Base-by-base conservation (phyloP, 495 filamentous ascomycete genomes). In the Neurospora sp. region DNA sequence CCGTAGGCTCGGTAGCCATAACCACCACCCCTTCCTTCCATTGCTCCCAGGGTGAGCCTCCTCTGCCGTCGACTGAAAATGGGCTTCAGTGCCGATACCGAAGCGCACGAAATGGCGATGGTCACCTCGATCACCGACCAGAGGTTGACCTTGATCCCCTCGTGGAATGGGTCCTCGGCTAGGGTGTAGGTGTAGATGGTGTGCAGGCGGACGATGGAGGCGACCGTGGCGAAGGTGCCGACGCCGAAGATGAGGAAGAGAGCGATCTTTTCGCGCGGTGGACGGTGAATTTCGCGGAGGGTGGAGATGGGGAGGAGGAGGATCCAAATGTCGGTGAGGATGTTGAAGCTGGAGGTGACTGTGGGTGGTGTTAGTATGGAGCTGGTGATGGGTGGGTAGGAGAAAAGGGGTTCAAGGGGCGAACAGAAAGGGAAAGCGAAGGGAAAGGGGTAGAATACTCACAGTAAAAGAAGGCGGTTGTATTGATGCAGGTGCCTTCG, bases 91-190 rank as follows among this genome's bases (percentile, higher is more conserved):
- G 86, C 85, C 6, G 86, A 83, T 3, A 86, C 81, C 48, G 82
- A 86, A 15, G 86, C 85, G 72, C 86, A 88, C 11, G 85, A 74
- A 45, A 89, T 86, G 1, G 82, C 86, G 31, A 85, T 76, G 15
- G 85, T 85, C 43, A 87, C 81, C 71, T 89, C 87, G 72, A 88
- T 81, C 15, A 85, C 82, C 48, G 83, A 86, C 82, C 86, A 88
- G 28, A 83, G 62, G 48, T 80, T 80, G 1, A 74, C 75, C 24
- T 78, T 74, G 72, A 83, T 79, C 69, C 73, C 76, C 70, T 81
- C 78, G 70, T 74, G 70, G 39, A 80, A 81, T 31, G 82, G 82
- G 71, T 79, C 82, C 69, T 72, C 45, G 69, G 76, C 77, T 31
- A 75, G 62, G 36, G 82, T 81, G 79, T 77, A 83, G 71, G 76